These are phyloP conservation scores for Wickerhamomyces chaumierensis DNA, from an alignment of 805 yeast genomes.

Conservation along the genomic window DNA sequence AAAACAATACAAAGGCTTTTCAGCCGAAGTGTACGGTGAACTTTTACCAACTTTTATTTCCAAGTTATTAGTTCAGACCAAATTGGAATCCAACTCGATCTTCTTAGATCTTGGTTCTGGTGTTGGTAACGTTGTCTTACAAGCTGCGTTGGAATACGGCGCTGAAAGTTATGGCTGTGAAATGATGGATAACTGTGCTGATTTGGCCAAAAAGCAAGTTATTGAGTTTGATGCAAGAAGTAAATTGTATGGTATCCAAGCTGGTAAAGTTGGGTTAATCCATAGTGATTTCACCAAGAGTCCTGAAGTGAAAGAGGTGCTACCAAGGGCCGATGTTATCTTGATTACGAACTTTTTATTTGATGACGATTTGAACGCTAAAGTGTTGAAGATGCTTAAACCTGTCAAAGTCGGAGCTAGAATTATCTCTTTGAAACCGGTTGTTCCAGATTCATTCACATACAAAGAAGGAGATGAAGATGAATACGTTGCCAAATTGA, in stretches of 20 bases:
- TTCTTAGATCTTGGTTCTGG: constrained; percentile 91
- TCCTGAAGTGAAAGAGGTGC: constrained; percentile 37
- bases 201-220: constrained; percentile 49
- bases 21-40: constrained; percentile 88
- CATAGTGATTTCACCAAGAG: constrained; percentile 56
- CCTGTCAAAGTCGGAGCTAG: constrained; percentile 64
- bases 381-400: constrained; percentile 53
- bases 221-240: constrained; percentile 48
- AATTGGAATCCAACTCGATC: constrained; percentile 37
- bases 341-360: constrained; percentile 78
- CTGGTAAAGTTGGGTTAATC: constrained; percentile 47
- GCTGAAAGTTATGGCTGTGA: constrained; percentile 84
- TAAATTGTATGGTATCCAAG: constrained; percentile 49
- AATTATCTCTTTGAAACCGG: constrained; percentile 67
- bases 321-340: constrained; percentile 58
- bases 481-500: constrained; percentile 50
- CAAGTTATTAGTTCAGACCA: constrained; percentile 50
- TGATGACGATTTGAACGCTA: constrained; percentile 59
- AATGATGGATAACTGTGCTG: constrained; percentile 74
- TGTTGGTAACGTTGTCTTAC: constrained; percentile 85
- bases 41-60: constrained; percentile 68
- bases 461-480: constrained; percentile 34
- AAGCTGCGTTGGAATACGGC: constrained; percentile 81
- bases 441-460: constrained; percentile 67
- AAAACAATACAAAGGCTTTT: constrained; percentile 70